A percentile compares a stretch with the other conserved stretches of the same genome.
Evolutionary conservation across 306 rosid species (phyloP).

Genomic region (Pyrus communis): DNA sequence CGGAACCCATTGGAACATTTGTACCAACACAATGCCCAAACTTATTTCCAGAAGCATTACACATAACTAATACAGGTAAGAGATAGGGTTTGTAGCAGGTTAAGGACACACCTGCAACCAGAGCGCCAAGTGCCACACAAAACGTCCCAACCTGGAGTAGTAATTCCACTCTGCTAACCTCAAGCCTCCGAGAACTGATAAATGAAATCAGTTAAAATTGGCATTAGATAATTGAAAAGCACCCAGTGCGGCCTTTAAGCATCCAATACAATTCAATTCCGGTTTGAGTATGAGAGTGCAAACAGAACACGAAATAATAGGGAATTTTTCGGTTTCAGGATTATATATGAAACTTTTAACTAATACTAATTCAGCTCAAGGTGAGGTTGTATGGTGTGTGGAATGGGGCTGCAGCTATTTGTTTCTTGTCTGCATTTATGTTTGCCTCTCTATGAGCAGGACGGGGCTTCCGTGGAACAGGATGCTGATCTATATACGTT

Average conservation of each 20-base stretch:
- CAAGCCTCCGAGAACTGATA: conserved; percentile 89
- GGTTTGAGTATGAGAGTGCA: not conserved
- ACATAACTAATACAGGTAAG: not conserved
- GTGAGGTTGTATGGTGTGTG: not conserved
- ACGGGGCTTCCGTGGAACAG: not conserved
- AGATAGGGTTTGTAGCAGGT: not conserved
- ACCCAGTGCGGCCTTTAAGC: not conserved
- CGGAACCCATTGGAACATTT: not conserved
- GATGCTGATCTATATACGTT: not conserved
- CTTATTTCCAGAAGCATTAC: not conserved
- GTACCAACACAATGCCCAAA: not conserved
- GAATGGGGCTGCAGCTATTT: not conserved
- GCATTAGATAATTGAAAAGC: not conserved
- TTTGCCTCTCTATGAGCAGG: not conserved
- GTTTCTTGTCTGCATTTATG: not conserved
- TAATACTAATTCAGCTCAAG: not conserved
- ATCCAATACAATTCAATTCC: not conserved
- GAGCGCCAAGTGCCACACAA: conserved; percentile 85
- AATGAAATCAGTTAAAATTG: conserved; percentile 14
- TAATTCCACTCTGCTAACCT: conserved; percentile 95
- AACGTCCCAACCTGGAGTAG: conserved; percentile 99
- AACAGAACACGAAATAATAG: not conserved
- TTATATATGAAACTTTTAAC: not conserved
- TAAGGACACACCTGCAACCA: conserved; percentile 63
- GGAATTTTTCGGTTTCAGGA: not conserved